Percentiles rank a stretch among this genome's conserved stretches.
Evolutionary conservation across 2,329 filamentous ascomycete species (phyloP).

Genomic region (Colletotrichum sp.): DNA sequence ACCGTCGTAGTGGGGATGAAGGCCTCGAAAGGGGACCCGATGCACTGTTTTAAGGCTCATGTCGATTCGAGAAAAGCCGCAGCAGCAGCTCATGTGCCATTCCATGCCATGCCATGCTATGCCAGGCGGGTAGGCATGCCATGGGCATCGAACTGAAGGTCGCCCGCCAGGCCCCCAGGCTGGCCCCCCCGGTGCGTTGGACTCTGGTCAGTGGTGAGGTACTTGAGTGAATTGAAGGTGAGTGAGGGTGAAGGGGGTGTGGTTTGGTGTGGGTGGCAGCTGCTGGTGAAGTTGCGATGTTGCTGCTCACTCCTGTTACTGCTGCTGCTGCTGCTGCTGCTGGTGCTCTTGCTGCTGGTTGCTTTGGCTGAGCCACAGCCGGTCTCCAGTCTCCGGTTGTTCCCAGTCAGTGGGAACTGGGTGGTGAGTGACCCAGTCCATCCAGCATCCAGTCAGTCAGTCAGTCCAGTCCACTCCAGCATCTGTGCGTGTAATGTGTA

Average conservation of each 20-base stretch:
- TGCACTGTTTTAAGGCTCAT: slow-evolving; percentile 34
- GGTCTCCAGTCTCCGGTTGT: background rate
- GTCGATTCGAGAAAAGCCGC: slow-evolving; percentile 38
- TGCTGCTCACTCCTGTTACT: background rate
- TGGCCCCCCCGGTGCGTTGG: background rate
- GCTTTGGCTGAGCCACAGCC: background rate
- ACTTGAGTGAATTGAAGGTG: background rate
- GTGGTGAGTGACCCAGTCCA: background rate
- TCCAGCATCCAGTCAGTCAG: background rate
- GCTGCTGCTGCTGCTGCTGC: background rate
- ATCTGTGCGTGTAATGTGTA: slow-evolving; percentile 12
- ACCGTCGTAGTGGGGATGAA: slow-evolving; percentile 40
- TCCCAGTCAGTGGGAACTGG: background rate
- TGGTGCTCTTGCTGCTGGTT: background rate
- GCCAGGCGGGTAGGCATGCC: slow-evolving; percentile 24
- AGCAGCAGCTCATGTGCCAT: slow-evolving; percentile 35
- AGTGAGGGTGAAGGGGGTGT: background rate
- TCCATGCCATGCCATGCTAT: slow-evolving; percentile 32
- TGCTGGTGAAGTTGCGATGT: background rate
- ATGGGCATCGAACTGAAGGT: slow-evolving; percentile 3
- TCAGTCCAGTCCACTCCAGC: background rate
- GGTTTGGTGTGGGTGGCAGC: background rate
- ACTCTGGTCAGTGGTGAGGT: background rate
- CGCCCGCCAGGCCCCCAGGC: background rate
- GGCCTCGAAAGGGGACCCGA: slow-evolving; percentile 30